Conservation (phyloP, 2,329 filamentous ascomycete species). For the Claviceps humidiphila region DNA sequence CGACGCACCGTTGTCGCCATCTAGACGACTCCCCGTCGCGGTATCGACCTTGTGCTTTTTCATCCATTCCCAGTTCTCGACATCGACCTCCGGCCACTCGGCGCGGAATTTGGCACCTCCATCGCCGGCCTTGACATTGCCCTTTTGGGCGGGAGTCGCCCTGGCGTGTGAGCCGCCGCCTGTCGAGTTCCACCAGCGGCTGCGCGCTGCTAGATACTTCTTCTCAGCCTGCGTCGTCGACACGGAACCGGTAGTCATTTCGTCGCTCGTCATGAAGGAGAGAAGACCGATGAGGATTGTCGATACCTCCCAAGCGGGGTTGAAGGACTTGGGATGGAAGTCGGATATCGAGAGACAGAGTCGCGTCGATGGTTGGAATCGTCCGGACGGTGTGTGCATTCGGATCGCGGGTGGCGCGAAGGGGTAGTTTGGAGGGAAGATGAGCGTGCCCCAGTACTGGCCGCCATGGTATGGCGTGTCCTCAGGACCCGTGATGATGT, state of each 20-base stretch:
- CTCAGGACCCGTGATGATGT: conserved; percentile 87
- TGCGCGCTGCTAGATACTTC: conserved; percentile 60
- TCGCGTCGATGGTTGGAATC: conserved; percentile 84
- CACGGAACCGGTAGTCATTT: conserved; percentile 93
- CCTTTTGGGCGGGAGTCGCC: conserved; percentile 42
- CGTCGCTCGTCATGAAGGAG: conserved; percentile 96
- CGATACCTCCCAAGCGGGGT: conserved; percentile 94
- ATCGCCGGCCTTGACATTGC: conserved; percentile 82
- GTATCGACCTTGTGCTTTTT: conserved; percentile 67
- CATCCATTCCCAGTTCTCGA: conserved; percentile 89
- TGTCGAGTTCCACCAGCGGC: conserved; percentile 94
- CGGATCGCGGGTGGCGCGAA: conserved; percentile 95
- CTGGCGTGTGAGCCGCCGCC: conserved; percentile 64
- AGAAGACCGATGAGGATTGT: conserved; percentile 90
- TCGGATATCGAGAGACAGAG: conserved; percentile 94
- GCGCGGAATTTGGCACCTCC: conserved; percentile 78
- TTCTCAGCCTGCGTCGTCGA: conserved; percentile 66
- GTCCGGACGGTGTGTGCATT: conserved; percentile 95
- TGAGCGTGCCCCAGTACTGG: conserved; percentile 95
- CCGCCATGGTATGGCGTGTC: conserved; percentile 87
- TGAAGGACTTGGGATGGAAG: conserved; percentile 96
- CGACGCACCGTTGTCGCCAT: conserved; percentile 35
- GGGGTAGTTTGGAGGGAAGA: conserved; percentile 92
- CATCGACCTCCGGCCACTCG: conserved; percentile 83
- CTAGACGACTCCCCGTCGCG: conserved; percentile 50